Base-by-base conservation (phyloP, 352 stramenopile species). In the Globisporangium nunn region DNA sequence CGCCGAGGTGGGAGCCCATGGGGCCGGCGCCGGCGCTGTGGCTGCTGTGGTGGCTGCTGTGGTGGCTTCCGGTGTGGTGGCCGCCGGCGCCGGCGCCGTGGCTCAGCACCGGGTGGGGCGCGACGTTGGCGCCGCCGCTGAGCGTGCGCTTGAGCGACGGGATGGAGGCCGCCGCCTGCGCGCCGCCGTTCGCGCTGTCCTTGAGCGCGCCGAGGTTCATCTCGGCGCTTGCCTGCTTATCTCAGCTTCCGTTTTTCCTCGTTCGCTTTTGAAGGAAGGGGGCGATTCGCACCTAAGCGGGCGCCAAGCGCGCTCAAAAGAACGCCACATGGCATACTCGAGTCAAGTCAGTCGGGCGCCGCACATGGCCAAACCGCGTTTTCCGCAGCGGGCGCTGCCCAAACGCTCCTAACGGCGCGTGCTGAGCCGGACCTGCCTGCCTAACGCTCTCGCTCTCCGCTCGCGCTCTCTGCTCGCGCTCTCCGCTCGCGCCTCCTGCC, bases 141-240 rank as follows among this genome's bases (percentile, higher is more conserved):
- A 93, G 69, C 62, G 83, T 95, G 56, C 83, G 79, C 69, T 95
- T 95, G 39, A 95, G 71, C 40, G 85, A 92, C 62, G 85, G 85
- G 56, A 95, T 95, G 41, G 72, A 71, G 39, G 80, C 72, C 17
- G 63, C 74, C 11, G 59, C 55, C 50, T 58, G 52, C 63, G 64
- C 67, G 43, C 77, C 74, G 58, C 74, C 71, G 60, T 78, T 79
- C 14, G 59, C 50, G 37, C 66, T 65, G 56, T 75, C 72, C 60
- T 91, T 91, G 71, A 91, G 78, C 47, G 72, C 68, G 48, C 73
- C 75, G 54, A 88, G 70, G 67, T 91, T 91, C 81, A 91, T 91
- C 15, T n/a, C 0, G 12, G 29, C 15, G 4, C 6, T 5, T 10
- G 47, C 31, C 18, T 52, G 18, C 33, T 39, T 29, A 14, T 14